phyloP scores from a whole-genome alignment of 2,329 filamentous ascomycete genomes.

The Coleophoma eucalyptorum region DNA sequence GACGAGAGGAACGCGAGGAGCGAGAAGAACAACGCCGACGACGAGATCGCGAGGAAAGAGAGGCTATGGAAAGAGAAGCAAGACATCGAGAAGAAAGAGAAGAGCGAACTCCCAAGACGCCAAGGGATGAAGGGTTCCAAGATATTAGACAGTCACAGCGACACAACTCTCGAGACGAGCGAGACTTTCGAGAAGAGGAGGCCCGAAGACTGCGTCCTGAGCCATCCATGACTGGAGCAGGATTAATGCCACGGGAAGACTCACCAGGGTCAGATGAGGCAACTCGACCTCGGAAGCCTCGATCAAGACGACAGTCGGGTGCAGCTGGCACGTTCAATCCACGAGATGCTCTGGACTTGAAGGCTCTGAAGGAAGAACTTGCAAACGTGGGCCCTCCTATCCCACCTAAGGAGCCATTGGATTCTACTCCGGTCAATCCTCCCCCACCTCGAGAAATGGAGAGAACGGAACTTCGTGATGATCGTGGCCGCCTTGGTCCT shows the following conservation, averaged over 20 bases:
- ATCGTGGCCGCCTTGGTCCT: slow-evolving; percentile 16
- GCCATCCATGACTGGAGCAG: slow-evolving; percentile 8
- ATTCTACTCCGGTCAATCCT: slow-evolving; percentile 7
- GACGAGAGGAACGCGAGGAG: slow-evolving; percentile 11
- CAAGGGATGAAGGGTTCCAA: background rate
- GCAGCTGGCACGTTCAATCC: slow-evolving; percentile 25
- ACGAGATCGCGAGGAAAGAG: slow-evolving; percentile 9
- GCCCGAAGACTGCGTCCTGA: slow-evolving; percentile 12
- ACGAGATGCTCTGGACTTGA: slow-evolving; percentile 27
- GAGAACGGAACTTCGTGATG: slow-evolving; percentile 17
- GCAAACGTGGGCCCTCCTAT: slow-evolving; percentile 14
- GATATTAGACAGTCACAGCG: background rate
- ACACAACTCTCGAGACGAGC: slow-evolving; percentile 3
- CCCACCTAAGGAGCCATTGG: slow-evolving; percentile 13
- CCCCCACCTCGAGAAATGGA: slow-evolving; percentile 18
- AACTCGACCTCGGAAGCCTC: slow-evolving; percentile 8
- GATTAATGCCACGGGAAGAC: slow-evolving; percentile 16
- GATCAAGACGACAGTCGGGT: slow-evolving; percentile 14
- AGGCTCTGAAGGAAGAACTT: slow-evolving; percentile 25
- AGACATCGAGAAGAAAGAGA: slow-evolving; percentile 19
- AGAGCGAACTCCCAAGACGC: background rate
- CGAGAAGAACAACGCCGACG: slow-evolving; percentile 14
- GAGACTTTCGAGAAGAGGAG: slow-evolving; percentile 9
- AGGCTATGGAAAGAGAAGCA: slow-evolving; percentile 18
- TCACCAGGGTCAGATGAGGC: slow-evolving; percentile 20